Base-by-base conservation (phyloP, 2,329 filamentous ascomycete genomes). In the Atkinsonella hypoxylon region DNA sequence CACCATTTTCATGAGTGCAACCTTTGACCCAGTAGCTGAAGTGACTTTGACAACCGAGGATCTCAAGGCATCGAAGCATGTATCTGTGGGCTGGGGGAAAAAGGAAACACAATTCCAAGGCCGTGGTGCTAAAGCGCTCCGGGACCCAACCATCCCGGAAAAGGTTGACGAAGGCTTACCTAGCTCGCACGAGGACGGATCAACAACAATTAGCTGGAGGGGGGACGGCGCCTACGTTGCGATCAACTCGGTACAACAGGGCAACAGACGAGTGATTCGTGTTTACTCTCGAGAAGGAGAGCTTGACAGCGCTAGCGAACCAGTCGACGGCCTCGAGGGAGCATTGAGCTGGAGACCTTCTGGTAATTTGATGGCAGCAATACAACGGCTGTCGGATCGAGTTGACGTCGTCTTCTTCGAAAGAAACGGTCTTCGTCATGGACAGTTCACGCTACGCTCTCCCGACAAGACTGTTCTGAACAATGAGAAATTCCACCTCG, bases 101-200 rank as follows among this genome's bases (percentile, higher is more conserved):
- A 89, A 87, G 64, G 93, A 98, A 69, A 98, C 93, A 0, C 93
- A 98, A 65, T 98, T 98, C 66, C 87, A 96, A 62, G 93, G 93
- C 47, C 89, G 87, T 61, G 82, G 90, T 55, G 91, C 90, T 51
- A 82, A 81, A 69, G 89, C 89, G 18, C 73, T 97, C 56, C 80
- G 88, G 49, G 93, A 98, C 66, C 93, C 93, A 15, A 98, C 93
- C 10, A 87, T 98, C 57, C 93, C 93, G 0, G 90, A 97, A 64
- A 87, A 84, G 63, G 79, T 96, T 17, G 93, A 97, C 61, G 81
- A 90, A 62, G 93, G 93, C 40, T 70, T 81, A 8, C 70, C 90
- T 15, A 94, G 88, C 61, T 61, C 74, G 8, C 71, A 77, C n/a
- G 93, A 98, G 59, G 81, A 93, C 64, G 76, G 74, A 1, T 74